A percentile compares a stretch with the other conserved stretches of the same genome.
Evolutionary conservation across 2,329 filamentous ascomycete species (phyloP).

Genomic region (Diaporthe ilicicola): DNA sequence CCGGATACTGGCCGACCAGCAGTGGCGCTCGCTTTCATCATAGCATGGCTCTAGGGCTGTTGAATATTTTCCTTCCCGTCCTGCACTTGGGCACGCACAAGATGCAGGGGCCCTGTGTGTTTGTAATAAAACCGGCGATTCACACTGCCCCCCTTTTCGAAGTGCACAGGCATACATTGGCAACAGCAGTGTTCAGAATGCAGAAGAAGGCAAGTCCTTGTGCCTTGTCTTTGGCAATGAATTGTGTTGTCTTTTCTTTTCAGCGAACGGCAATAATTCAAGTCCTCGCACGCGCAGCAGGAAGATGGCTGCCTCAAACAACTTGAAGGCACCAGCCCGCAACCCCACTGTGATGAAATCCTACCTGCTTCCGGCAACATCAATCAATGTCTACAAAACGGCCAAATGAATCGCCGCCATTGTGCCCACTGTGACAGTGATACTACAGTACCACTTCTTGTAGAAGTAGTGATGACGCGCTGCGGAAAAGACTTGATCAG

Average conservation of each 20-base stretch:
- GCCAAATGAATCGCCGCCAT: neutral
- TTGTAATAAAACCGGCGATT: neutral
- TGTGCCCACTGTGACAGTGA: neutral
- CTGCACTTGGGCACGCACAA: neutral
- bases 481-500: neutral
- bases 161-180: neutral
- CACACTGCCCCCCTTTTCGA: conserved; percentile 4
- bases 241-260: neutral
- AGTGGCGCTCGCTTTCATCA: too few species aligned
- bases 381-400: neutral
- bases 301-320: neutral
- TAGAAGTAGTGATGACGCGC: neutral
- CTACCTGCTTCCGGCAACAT: neutral
- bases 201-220: neutral
- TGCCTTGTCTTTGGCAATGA: too few species aligned
- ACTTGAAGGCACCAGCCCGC: neutral
- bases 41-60: too few species aligned
- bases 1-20: neutral
- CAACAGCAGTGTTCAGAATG: neutral
- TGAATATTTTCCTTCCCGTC: neutral
- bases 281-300: neutral
- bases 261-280: neutral
- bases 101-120: conserved; percentile 7
- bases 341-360: conserved; percentile 5
- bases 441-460: too few species aligned